Conservation (phyloP, 345 rosid genomes). For the Erucastrum elatum region DNA sequence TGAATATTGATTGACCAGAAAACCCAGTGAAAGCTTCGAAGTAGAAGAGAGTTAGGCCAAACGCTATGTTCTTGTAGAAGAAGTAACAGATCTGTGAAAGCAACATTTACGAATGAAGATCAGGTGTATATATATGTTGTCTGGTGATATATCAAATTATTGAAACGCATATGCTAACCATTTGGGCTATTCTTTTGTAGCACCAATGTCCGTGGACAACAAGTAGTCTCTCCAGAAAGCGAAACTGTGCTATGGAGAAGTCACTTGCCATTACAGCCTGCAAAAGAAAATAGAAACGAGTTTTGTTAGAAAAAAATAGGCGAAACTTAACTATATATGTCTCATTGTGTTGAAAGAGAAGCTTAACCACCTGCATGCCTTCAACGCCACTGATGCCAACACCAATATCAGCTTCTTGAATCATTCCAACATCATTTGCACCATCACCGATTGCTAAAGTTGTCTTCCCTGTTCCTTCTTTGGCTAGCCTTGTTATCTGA, state of each 20-base stretch:
- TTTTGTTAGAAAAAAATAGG: background rate
- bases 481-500: conserved; percentile 69
- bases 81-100: conserved; percentile 62
- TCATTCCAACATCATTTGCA: conserved; percentile 98
- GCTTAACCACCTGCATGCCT: conserved; percentile 85
- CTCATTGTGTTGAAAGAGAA: background rate
- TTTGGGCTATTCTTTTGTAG: conserved; percentile 72
- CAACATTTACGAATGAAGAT: conserved; percentile 26
- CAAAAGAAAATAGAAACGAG: background rate
- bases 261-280: conserved; percentile 93
- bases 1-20: conserved; percentile 63
- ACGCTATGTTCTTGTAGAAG: conserved; percentile 77
- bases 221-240: conserved; percentile 66
- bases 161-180: conserved; percentile 45
- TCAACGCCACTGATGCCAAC: conserved; percentile 97
- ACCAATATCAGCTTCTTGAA: conserved; percentile 98
- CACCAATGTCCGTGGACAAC: conserved; percentile 90
- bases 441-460: conserved; percentile 95
- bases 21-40: conserved; percentile 62
- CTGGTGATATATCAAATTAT: background rate
- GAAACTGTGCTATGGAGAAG: conserved; percentile 75
- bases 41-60: conserved; percentile 77
- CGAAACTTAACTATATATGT: background rate
- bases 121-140: background rate
- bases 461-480: conserved; percentile 63